These are phyloP conservation scores for Eucalyptus decipiens DNA, from an alignment of 345 rosid species.

Conservation along the genomic window DNA sequence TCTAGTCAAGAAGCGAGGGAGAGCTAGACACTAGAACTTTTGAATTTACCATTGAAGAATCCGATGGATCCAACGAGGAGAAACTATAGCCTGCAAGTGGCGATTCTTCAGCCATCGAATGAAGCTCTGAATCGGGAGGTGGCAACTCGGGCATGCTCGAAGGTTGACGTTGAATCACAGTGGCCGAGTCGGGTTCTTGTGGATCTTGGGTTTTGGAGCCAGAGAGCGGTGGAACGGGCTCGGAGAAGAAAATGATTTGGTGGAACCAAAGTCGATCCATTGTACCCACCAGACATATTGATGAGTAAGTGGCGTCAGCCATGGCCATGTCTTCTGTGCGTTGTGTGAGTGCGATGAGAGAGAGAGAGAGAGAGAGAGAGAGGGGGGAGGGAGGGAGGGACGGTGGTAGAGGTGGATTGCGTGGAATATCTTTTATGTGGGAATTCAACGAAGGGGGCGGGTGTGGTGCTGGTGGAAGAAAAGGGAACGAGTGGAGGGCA, in stretches of 20 bases:
- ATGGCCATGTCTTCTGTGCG: slow-evolving; percentile 19
- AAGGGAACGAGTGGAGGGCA: neutral
- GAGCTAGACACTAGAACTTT: neutral
- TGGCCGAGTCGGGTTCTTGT: neutral
- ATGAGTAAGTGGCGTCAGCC: slow-evolving; percentile 9
- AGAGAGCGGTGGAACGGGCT: neutral
- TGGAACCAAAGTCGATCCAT: slow-evolving; percentile 73
- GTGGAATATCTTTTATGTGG: neutral
- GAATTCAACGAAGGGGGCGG: neutral
- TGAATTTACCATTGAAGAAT: neutral
- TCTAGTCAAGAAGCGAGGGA: neutral
- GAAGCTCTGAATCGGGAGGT: neutral
- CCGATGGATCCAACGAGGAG: neutral
- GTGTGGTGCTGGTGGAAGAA: slow-evolving; percentile 2
- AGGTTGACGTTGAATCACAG: neutral
- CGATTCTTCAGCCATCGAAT: neutral
- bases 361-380: neutral
- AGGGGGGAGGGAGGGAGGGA: neutral
- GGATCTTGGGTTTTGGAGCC: neutral
- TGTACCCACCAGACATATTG: slow-evolving; percentile 12
- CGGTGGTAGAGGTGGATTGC: neutral
- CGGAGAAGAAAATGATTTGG: slow-evolving; percentile 19
- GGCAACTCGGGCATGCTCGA: neutral
- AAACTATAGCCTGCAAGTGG: neutral
- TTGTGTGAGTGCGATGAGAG: neutral